These are phyloP conservation scores for Coniella lustricola DNA, from an alignment of 2,329 filamentous ascomycete genomes.

Conservation along the genomic window DNA sequence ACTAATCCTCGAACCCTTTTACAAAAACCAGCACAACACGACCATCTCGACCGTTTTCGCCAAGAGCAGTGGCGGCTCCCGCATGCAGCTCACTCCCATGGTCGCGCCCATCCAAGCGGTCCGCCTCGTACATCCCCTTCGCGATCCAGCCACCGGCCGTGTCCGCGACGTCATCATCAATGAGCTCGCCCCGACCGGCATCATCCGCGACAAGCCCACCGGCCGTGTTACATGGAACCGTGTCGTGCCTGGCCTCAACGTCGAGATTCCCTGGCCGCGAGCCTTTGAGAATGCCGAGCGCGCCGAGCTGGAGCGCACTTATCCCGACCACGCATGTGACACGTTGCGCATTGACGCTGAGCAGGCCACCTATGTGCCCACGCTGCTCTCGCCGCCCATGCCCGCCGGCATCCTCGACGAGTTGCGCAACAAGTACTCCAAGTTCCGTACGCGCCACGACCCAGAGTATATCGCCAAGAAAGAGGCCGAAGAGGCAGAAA, in stretches of 20 bases:
- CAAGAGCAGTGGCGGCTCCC: constrained; percentile 23
- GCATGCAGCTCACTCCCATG: constrained; percentile 40
- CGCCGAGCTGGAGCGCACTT: constrained; percentile 32
- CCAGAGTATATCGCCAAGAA: constrained; percentile 57
- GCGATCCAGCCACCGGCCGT: constrained; percentile 55
- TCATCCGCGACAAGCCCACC: constrained; percentile 43
- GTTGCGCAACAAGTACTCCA: constrained; percentile 74
- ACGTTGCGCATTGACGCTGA: constrained; percentile 73
- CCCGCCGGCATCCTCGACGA: constrained; percentile 75
- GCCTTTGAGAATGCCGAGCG: constrained; percentile 28
- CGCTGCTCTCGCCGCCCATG: constrained; percentile 69
- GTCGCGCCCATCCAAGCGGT: constrained; percentile 64
- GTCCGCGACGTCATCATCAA: constrained; percentile 72
- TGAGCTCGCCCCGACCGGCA: constrained; percentile 50
- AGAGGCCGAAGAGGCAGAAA: constrained; percentile 30
- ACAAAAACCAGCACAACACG: constrained; percentile 31
- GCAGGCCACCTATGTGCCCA: constrained; percentile 68
- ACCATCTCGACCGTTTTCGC: constrained; percentile 35
- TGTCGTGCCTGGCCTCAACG: constrained; percentile 63
- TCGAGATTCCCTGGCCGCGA: constrained; percentile 70
- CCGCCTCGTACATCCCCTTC: constrained; percentile 73
- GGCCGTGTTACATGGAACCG: constrained; percentile 45
- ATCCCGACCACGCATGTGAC: constrained; percentile 51
- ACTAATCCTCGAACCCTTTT: too few relatives aligned
- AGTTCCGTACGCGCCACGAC: constrained; percentile 75